Evolutionary conservation across 1,284 basidiomycete genomes (phyloP), one percentile per base, ranked within the genome.

Genomic region (Marasmius sp.): DNA sequence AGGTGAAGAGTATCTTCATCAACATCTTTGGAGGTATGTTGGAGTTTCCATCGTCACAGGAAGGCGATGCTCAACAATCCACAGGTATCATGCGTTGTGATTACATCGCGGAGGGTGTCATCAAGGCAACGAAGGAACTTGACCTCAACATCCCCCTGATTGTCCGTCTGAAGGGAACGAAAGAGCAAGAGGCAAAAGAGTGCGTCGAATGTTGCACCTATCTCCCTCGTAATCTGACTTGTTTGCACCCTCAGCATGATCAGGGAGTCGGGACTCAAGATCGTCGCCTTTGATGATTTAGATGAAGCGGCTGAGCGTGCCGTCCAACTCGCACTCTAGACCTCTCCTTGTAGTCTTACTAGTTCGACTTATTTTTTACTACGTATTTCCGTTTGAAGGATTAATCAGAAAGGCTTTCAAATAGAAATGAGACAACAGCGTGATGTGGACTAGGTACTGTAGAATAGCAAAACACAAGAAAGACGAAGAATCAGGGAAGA

Each of bases 1-100:
- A 94, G 72, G 97, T 99, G 70, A 96, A 96, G 84, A 94, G 93
- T 62, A 99, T 99, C 74, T 98, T 99, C 78, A 97, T 99, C 79
- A 99, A 99, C 83, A 95, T 97, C 76, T 96, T 93, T 70, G 91
- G 91, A 68, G 91, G 89, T 85, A 70, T 37, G 78, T 54, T 14
- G 6, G 68, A 36, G 34, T 55, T 48, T 34, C 10, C 22, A 5
- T 27, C 61, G 61, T 52, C 27, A 16, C 53, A 20, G 51, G 20
- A 33, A 38, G 47, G 11, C 16, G 43, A 36, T 10, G 34, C 56
- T 47, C 47, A 55, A 41, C 45, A 60, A 47, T 55, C n/a, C 22
- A 71, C 77, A 85, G 91, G 90, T 74, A 99, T 98, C 80, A 99
- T 99, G 95, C 90, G 97, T 72, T 99, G 97, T 73, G 97, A 99